A percentile compares a stretch with the other conserved stretches of the same genome.
These are phyloP conservation scores for Nadsonia commutata DNA, from an alignment of 1,139 yeast species.

Conservation along the genomic window DNA sequence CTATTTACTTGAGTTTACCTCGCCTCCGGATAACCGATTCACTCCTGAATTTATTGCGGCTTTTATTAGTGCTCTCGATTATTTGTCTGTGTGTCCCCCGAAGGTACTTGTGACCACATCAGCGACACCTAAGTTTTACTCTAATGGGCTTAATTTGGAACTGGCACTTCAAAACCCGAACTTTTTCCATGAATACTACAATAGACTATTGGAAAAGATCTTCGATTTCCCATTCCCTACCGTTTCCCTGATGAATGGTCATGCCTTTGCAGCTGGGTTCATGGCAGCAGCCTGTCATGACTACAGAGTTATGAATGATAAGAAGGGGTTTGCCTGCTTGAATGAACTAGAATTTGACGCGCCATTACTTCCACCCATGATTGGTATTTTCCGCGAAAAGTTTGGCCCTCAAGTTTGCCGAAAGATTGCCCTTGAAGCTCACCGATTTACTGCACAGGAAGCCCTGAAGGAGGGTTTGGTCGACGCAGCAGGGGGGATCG, in stretches of 20 bases:
- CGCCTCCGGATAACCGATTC: slow-evolving; percentile 25
- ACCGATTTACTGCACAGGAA: slow-evolving; percentile 21
- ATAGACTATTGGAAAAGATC: slow-evolving; percentile 20
- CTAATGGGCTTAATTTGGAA: slow-evolving; percentile 27
- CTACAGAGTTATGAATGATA: slow-evolving; percentile 26
- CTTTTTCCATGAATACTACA: slow-evolving; percentile 21
- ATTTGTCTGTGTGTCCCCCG: slow-evolving; percentile 8
- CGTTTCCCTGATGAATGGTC: slow-evolving; percentile 26
- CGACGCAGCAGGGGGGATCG: slow-evolving; percentile 21
- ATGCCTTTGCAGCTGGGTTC: slow-evolving; percentile 28
- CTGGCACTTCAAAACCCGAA: slow-evolving; percentile 19
- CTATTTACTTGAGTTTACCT: slow-evolving; percentile 19
- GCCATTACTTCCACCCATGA: slow-evolving; percentile 22
- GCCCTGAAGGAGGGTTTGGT: slow-evolving; percentile 21
- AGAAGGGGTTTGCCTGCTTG: slow-evolving; percentile 25
- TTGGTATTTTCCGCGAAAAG: slow-evolving; percentile 21
- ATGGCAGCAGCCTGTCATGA: slow-evolving; percentile 26
- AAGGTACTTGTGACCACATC: slow-evolving; percentile 25
- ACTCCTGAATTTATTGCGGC: slow-evolving; percentile 20
- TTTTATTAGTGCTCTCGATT: slow-evolving; percentile 17
- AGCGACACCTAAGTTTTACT: slow-evolving; percentile 22
- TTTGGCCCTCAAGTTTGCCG: slow-evolving; percentile 18
- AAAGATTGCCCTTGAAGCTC: slow-evolving; percentile 21
- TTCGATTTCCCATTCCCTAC: slow-evolving; percentile 27
- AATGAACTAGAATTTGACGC: slow-evolving; percentile 27